Conservation (phyloP, 169 alveolate species). For the Plasmodium billcollinsi region DNA sequence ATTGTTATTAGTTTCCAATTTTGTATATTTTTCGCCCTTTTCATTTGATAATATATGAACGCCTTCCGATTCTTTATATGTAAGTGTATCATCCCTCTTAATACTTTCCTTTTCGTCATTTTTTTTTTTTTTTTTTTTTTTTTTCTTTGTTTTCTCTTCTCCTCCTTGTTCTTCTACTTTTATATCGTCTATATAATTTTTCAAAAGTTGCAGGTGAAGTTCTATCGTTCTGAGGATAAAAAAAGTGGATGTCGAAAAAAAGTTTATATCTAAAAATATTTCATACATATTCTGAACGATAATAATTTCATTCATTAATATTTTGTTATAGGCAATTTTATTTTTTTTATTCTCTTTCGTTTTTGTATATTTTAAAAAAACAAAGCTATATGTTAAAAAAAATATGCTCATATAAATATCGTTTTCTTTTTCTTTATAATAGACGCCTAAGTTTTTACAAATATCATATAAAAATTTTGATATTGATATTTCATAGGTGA, state of each 20-base stretch:
- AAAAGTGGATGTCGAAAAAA: constrained; percentile 36
- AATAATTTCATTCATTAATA: constrained; percentile 8
- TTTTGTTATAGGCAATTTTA: neutral
- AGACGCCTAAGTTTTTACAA: constrained; percentile 29
- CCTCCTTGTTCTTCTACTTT: neutral
- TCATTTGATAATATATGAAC: too few species aligned
- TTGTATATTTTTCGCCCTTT: too few species aligned
- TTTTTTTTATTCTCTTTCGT: neutral
- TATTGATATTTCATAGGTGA: constrained; percentile 42
- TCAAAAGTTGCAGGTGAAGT: constrained; percentile 25
- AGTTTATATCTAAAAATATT: constrained; percentile 35
- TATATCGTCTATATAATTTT: constrained; percentile 24
- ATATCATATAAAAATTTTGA: constrained; percentile 22
- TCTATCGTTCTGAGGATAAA: constrained; percentile 26
- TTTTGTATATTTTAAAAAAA: constrained; percentile 13
- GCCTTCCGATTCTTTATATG: too few species aligned
- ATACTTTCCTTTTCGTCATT: neutral
- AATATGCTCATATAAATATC: constrained; percentile 26
- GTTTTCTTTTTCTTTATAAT: constrained; percentile 25
- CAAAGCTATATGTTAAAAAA: constrained; percentile 58
- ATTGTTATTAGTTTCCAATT: too few species aligned
- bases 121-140: neutral
- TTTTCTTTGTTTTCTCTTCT: neutral
- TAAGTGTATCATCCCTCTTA: too few species aligned
- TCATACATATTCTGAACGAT: constrained; percentile 37